Percentiles rank a stretch among this genome's conserved stretches.
These are phyloP conservation scores for Colletotrichum sp. DNA, from an alignment of 2,329 filamentous ascomycete species.

Conservation along the genomic window DNA sequence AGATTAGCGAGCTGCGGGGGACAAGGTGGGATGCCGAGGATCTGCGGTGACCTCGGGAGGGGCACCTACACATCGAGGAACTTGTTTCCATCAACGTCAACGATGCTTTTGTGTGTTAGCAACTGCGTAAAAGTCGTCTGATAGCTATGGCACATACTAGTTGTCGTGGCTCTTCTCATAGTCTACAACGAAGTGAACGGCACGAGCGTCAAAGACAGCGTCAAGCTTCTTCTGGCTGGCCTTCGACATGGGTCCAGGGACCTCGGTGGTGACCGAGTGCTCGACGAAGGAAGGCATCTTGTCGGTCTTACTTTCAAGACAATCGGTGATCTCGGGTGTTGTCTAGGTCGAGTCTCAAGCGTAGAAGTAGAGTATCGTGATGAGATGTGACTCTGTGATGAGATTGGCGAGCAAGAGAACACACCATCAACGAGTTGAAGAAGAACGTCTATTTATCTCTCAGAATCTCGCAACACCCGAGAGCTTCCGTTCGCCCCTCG, in stretches of 20 bases:
- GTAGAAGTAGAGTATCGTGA: not conserved
- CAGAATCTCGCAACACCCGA: not conserved
- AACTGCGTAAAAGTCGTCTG: accelerated
- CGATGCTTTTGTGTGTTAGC: conserved; percentile 34
- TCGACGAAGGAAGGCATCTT: conserved; percentile 38
- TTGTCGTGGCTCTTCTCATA: conserved; percentile 58
- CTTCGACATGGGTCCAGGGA: conserved; percentile 44
- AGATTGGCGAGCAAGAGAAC: not conserved
- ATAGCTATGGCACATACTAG: conserved; percentile 36
- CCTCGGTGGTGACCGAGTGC: conserved; percentile 38
- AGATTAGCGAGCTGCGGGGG: conserved; percentile 3
- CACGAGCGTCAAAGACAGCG: conserved; percentile 55
- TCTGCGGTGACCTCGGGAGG: not conserved
- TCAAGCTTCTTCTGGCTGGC: conserved; percentile 47
- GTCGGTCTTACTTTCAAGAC: not conserved
- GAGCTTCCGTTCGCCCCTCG: not conserved
- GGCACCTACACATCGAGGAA: conserved; percentile 50
- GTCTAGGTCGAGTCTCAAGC: not conserved
- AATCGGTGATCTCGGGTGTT: not conserved
- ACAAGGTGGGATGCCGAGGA: not conserved
- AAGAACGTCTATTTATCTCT: conserved; percentile 12
- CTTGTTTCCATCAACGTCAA: conserved; percentile 55
- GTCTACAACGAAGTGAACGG: conserved; percentile 57
- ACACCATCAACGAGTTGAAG: not conserved
- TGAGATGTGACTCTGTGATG: not conserved